Conservation (phyloP, 495 filamentous ascomycete genomes). For the Aspergillus campestris region DNA sequence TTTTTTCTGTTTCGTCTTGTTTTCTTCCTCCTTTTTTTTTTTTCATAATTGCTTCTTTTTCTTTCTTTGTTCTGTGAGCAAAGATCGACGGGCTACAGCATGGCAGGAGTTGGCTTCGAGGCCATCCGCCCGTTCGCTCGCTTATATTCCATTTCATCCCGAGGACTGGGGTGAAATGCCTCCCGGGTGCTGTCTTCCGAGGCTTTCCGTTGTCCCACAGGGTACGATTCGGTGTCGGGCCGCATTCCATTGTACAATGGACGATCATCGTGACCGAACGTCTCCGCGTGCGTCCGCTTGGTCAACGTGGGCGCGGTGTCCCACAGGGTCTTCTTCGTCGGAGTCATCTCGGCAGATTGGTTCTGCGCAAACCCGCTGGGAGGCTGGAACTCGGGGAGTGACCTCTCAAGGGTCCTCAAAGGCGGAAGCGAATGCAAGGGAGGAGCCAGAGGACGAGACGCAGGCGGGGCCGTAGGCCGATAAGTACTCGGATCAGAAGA, state of each 20-base stretch:
- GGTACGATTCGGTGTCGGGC: constrained; percentile 29
- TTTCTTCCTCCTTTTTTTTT: too few relatives aligned
- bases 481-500: constrained; percentile 24
- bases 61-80: too few relatives aligned
- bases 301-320: constrained; percentile 20
- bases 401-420: constrained; percentile 16
- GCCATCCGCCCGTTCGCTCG: constrained; percentile 38
- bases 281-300: constrained; percentile 36
- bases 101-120: constrained; percentile 21
- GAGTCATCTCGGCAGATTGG: constrained; percentile 18
- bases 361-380: constrained; percentile 18
- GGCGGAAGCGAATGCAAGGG: constrained; percentile 20
- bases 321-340: constrained; percentile 24
- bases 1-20: too few relatives aligned
- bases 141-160: constrained; percentile 42
- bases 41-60: too few relatives aligned
- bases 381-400: constrained; percentile 18
- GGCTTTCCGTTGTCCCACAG: constrained; percentile 17
- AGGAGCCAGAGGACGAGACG: constrained; percentile 21
- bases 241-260: constrained; percentile 46
- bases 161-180: constrained; percentile 25
- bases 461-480: constrained; percentile 14
- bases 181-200: constrained; percentile 19
- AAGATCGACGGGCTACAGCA: neutral
- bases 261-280: constrained; percentile 34